Evolutionary conservation across 139 green algal species (phyloP).

Genomic region (Chlamydomonas schloesseri): DNA sequence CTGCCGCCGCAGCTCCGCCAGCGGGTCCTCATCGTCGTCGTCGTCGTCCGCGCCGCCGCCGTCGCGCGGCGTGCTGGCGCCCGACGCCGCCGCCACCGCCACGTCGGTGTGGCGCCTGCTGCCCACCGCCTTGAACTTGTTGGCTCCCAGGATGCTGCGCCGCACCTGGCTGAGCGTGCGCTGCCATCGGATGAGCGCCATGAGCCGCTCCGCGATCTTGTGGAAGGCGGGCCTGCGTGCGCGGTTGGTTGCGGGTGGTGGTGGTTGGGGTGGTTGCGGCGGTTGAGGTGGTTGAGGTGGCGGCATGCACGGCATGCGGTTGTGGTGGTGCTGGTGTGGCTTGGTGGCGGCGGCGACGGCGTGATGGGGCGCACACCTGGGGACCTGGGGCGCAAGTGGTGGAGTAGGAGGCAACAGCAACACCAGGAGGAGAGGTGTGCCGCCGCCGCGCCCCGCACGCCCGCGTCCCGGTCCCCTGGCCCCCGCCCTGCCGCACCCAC

Average conservation of each 20-base stretch:
- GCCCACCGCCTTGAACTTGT: not conserved
- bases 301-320: not conserved
- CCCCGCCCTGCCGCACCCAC: too few relatives aligned
- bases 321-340: not conserved
- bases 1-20: not conserved
- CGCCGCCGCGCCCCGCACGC: too few relatives aligned
- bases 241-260: not conserved
- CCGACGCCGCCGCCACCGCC: not conserved
- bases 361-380: too few relatives aligned
- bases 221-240: conserved; percentile 23
- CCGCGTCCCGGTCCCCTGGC: too few relatives aligned
- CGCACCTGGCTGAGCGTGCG: conserved; percentile 3
- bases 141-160: not conserved
- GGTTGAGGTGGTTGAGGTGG: not conserved
- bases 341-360: too few relatives aligned
- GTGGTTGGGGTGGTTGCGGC: not conserved
- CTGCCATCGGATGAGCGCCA: conserved; percentile 34
- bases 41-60: not conserved
- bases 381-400: too few relatives aligned
- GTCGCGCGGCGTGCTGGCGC: not conserved
- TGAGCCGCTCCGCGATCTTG: conserved; percentile 35
- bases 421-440: too few relatives aligned
- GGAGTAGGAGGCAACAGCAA: too few relatives aligned
- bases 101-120: not conserved
- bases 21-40: not conserved